These are phyloP conservation scores for Pleurotus tuoliensis DNA, from an alignment of 768 basidiomycete species.

Conservation along the genomic window DNA sequence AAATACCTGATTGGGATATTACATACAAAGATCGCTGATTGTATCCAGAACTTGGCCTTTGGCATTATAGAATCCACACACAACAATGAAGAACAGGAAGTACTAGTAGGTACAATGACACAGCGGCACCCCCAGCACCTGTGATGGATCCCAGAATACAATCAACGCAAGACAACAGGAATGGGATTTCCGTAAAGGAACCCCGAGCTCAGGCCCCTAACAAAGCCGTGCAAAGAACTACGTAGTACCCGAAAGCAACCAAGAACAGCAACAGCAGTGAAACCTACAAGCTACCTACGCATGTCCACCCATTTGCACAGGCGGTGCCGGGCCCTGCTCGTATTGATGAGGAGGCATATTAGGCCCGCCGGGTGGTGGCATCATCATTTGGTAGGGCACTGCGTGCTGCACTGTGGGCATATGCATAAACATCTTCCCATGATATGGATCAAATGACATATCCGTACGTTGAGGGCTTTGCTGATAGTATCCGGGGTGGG, in stretches of 20 bases:
- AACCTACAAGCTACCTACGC: not conserved
- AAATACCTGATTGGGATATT: constrained; percentile 8
- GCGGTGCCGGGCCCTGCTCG: constrained; percentile 64
- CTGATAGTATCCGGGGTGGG: constrained; percentile 78
- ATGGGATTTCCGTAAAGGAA: not conserved
- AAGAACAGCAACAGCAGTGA: not conserved
- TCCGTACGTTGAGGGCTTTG: constrained; percentile 80
- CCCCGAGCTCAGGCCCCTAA: not conserved
- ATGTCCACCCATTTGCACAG: constrained; percentile 65
- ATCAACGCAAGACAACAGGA: not conserved
- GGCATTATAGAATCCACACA: constrained; percentile 8
- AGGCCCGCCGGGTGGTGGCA: constrained; percentile 62
- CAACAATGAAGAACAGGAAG: constrained; percentile 7
- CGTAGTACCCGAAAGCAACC: not conserved
- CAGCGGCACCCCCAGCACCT: not conserved
- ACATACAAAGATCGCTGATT: not conserved
- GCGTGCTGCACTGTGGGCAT: constrained; percentile 71
- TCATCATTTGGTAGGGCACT: constrained; percentile 89
- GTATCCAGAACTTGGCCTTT: constrained; percentile 5
- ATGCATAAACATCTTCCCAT: constrained; percentile 26
- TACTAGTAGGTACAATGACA: constrained; percentile 5
- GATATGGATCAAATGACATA: constrained; percentile 16
- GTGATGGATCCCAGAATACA: constrained; percentile 7
- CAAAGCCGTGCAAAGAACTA: not conserved
- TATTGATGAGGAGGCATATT: constrained; percentile 69